Evolutionary conservation across 805 yeast genomes (phyloP).

Genomic region (Starmerella apis): DNA sequence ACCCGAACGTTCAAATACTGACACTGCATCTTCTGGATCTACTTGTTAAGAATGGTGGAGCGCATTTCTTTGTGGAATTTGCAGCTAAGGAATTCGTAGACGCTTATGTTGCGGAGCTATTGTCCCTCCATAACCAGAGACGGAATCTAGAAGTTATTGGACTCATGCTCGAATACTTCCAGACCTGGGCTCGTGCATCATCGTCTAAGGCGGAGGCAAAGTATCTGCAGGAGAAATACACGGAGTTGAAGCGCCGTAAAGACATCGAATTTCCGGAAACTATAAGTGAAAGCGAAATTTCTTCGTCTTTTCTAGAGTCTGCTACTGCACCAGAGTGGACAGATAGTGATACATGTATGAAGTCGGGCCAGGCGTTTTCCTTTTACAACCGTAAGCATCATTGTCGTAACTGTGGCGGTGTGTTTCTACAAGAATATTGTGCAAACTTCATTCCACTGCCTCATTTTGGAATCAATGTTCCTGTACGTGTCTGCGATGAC

Average conservation of each 20-base stretch:
- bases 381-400: slow-evolving; percentile 87
- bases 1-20: slow-evolving; percentile 72
- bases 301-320: slow-evolving; percentile 60
- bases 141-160: slow-evolving; percentile 46
- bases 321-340: slow-evolving; percentile 97
- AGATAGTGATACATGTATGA: slow-evolving; percentile 91
- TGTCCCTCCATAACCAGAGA: slow-evolving; percentile 33
- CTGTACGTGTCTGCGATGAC: slow-evolving; percentile 89
- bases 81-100: slow-evolving; percentile 81
- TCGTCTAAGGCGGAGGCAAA: slow-evolving; percentile 52
- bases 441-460: slow-evolving; percentile 60
- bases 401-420: slow-evolving; percentile 96
- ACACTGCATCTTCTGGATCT: slow-evolving; percentile 70
- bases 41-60: slow-evolving; percentile 88
- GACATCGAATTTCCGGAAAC: slow-evolving; percentile 55
- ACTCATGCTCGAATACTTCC: slow-evolving; percentile 52
- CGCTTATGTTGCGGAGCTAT: slow-evolving; percentile 57
- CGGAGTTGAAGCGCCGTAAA: slow-evolving; percentile 42
- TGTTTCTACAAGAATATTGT: slow-evolving; percentile 79
- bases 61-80: slow-evolving; percentile 67
- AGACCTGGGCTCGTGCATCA: slow-evolving; percentile 69
- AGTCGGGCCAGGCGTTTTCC: slow-evolving; percentile 70
- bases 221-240: slow-evolving; percentile 55
- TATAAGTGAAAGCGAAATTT: slow-evolving; percentile 27
- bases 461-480: slow-evolving; percentile 72